phyloP scores from a whole-genome alignment of 2,329 filamentous ascomycete species.

The Aspergillus tamarii region DNA sequence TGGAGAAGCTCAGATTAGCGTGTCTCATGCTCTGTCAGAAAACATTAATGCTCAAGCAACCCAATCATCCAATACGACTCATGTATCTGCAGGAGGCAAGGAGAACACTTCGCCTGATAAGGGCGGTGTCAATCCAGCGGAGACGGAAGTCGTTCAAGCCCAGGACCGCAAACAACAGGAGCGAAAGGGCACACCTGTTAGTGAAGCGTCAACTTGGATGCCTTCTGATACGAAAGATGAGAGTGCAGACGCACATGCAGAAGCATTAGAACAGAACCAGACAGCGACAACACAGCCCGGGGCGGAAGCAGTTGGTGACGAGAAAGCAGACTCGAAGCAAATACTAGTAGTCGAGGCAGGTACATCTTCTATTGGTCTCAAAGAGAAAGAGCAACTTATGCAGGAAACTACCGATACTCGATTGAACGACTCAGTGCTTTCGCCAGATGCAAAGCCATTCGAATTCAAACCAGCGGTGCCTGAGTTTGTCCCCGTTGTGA shows the following conservation, averaged over 20 bases:
- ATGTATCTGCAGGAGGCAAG: slow-evolving; percentile 39
- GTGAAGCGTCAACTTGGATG: slow-evolving; percentile 55
- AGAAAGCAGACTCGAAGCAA: slow-evolving; percentile 17
- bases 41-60: slow-evolving; percentile 30
- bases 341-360: slow-evolving; percentile 9
- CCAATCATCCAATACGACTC: slow-evolving; percentile 28
- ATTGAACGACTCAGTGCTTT: slow-evolving; percentile 61
- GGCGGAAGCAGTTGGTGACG: slow-evolving; percentile 17
- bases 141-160: slow-evolving; percentile 44
- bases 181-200: slow-evolving; percentile 35
- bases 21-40: slow-evolving; percentile 44
- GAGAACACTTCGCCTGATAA: slow-evolving; percentile 42
- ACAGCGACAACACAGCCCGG: slow-evolving; percentile 8
- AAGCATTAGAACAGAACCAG: slow-evolving; percentile 46
- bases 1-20: slow-evolving; percentile 74
- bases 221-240: slow-evolving; percentile 63
- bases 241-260: slow-evolving; percentile 49
- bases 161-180: slow-evolving; percentile 39
- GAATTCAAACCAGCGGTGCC: slow-evolving; percentile 48
- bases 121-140: slow-evolving; percentile 37
- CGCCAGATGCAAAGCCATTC: slow-evolving; percentile 73
- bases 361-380: slow-evolving; percentile 2
- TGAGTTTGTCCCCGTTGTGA: slow-evolving; percentile 30
- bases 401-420: slow-evolving; percentile 27
- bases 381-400: slow-evolving; percentile 19